These are phyloP conservation scores for Capsella bursapastoris DNA, from an alignment of 345 rosid genomes.

Conservation along the genomic window DNA sequence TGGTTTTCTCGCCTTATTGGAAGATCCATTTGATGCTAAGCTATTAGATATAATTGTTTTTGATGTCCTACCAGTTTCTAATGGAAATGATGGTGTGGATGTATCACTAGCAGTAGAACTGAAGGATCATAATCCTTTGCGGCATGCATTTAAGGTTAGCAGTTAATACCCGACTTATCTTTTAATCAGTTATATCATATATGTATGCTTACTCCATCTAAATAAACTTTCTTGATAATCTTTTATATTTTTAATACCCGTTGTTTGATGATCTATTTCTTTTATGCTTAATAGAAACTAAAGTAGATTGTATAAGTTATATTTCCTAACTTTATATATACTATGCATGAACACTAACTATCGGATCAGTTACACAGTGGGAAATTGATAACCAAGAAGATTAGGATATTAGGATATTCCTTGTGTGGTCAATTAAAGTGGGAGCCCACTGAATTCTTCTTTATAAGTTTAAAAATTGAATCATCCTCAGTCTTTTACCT, in stretches of 20 bases:
- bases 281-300: not conserved
- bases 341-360: conserved; percentile 14
- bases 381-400: conserved; percentile 30
- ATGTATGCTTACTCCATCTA: conserved; percentile 14
- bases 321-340: conserved; percentile 13
- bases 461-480: conserved; percentile 11
- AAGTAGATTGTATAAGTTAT: conserved; percentile 3
- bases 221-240: conserved; percentile 14
- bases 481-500: conserved; percentile 7
- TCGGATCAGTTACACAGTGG: conserved; percentile 3
- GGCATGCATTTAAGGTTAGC: conserved; percentile 89
- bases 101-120: conserved; percentile 81
- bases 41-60: conserved; percentile 90
- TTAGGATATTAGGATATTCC: not conserved
- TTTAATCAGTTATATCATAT: not conserved
- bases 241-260: not conserved
- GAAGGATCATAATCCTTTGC: conserved; percentile 91
- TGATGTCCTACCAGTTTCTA: conserved; percentile 88
- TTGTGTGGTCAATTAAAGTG: conserved; percentile 20
- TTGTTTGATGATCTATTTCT: conserved; percentile 20
- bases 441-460: not conserved
- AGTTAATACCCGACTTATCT: conserved; percentile 17
- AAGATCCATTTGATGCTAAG: conserved; percentile 83
- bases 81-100: conserved; percentile 79
- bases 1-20: conserved; percentile 92